Percentiles rank a stretch among this genome's conserved stretches.
Evolutionary conservation across 352 stramenopile species (phyloP).

Genomic region (Aphanomyces stellatus): DNA sequence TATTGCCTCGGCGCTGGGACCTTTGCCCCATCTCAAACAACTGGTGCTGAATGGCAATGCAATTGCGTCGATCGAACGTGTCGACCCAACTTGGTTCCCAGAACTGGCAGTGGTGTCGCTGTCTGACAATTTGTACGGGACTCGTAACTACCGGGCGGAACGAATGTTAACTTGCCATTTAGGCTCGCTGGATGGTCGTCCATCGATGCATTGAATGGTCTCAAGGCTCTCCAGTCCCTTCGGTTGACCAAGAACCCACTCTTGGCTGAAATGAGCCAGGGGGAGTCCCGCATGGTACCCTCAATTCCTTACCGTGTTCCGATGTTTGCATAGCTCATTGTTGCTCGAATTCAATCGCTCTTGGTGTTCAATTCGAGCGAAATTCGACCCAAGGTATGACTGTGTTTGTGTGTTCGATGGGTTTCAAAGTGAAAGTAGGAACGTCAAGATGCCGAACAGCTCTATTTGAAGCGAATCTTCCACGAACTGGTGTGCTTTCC

Average conservation of each 20-base stretch:
- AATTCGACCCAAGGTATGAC: slow-evolving; percentile 32
- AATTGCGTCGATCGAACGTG: no score
- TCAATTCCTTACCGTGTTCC: neutral
- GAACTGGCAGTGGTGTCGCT: slow-evolving; percentile 43
- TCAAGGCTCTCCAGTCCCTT: slow-evolving; percentile 42
- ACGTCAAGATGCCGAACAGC: slow-evolving; percentile 59
- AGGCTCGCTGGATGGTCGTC: slow-evolving; percentile 59
- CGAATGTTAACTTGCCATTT: neutral
- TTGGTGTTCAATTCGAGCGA: slow-evolving; percentile 57
- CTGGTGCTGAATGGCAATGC: slow-evolving; percentile 56
- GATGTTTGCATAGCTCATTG: slow-evolving; percentile 29
- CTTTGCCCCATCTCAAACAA: slow-evolving; percentile 42
- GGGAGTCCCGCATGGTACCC: slow-evolving; percentile 48
- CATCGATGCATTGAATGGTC: slow-evolving; percentile 62
- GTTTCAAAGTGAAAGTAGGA: slow-evolving; percentile 25
- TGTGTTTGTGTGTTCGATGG: neutral
- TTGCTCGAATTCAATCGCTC: slow-evolving; percentile 46
- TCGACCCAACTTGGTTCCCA: no score
- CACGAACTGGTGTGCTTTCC: slow-evolving; percentile 38
- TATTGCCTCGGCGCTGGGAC: slow-evolving; percentile 33
- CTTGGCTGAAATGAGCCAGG: slow-evolving; percentile 46
- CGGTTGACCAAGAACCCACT: slow-evolving; percentile 66
- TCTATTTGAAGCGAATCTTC: slow-evolving; percentile 76
- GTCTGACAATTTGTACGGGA: slow-evolving; percentile 37
- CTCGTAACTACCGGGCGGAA: neutral